phyloP scores from a whole-genome alignment of 805 yeast species.

The Phaffomyces thermotolerans region DNA sequence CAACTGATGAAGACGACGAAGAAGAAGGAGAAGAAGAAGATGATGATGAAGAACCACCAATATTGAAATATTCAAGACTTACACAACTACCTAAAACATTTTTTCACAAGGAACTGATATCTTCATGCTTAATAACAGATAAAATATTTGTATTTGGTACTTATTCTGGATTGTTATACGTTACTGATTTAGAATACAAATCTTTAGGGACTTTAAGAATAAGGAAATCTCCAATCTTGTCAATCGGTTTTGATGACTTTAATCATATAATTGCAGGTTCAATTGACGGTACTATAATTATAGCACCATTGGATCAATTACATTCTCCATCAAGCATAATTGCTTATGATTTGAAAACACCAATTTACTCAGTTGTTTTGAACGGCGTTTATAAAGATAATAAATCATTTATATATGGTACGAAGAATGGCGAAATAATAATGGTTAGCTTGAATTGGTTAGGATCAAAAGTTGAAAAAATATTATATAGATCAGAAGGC shows the following conservation, averaged over 20 bases:
- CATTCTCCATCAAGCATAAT: slow-evolving; percentile 23
- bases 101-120: slow-evolving; percentile 70
- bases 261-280: slow-evolving; percentile 79
- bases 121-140: slow-evolving; percentile 57
- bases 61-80: slow-evolving; percentile 66
- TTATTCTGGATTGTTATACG: slow-evolving; percentile 75
- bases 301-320: slow-evolving; percentile 48
- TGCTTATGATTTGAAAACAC: slow-evolving; percentile 79
- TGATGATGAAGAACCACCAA: slow-evolving; percentile 59
- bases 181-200: slow-evolving; percentile 52
- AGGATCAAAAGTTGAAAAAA: slow-evolving; percentile 67
- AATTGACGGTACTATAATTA: slow-evolving; percentile 87
- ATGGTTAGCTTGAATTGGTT: slow-evolving; percentile 80
- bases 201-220: slow-evolving; percentile 70
- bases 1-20: slow-evolving; percentile 11
- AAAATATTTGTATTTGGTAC: slow-evolving; percentile 74
- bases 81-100: slow-evolving; percentile 61
- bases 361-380: slow-evolving; percentile 79
- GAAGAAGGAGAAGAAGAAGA: slow-evolving; percentile 21
- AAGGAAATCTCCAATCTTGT: slow-evolving; percentile 77
- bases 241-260: slow-evolving; percentile 64
- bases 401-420: slow-evolving; percentile 75
- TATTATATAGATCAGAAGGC: slow-evolving; percentile 40
- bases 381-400: slow-evolving; percentile 60
- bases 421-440: slow-evolving; percentile 78